Percentiles rank a stretch among this genome's conserved stretches.
These are phyloP conservation scores for Candida sphagnicola DNA, from an alignment of 805 yeast species.

Conservation along the genomic window DNA sequence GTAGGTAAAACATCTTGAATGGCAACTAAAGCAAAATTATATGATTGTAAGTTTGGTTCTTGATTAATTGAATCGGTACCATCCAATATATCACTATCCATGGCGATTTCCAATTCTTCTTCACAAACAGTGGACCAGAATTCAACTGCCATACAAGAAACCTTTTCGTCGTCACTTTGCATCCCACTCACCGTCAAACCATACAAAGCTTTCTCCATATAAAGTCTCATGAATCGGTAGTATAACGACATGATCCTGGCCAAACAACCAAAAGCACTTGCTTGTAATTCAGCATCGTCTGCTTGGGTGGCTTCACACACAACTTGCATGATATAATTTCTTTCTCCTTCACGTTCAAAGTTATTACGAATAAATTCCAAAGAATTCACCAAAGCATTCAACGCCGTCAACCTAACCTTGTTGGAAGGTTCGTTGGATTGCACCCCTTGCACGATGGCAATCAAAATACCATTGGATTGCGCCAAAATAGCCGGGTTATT, in stretches of 20 bases:
- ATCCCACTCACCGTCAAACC: slow-evolving; percentile 88
- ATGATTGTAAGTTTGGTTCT: slow-evolving; percentile 43
- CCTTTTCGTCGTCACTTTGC: slow-evolving; percentile 79
- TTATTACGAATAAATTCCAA: slow-evolving; percentile 84
- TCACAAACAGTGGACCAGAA: slow-evolving; percentile 99
- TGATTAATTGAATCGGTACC: slow-evolving; percentile 36
- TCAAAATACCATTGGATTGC: slow-evolving; percentile 87
- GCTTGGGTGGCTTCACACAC: slow-evolving; percentile 99
- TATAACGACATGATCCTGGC: slow-evolving; percentile 88
- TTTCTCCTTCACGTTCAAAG: slow-evolving; percentile 90
- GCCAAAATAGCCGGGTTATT: slow-evolving; percentile 67
- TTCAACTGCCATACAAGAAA: slow-evolving; percentile 97
- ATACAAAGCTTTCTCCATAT: slow-evolving; percentile 95
- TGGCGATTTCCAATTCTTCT: slow-evolving; percentile 81
- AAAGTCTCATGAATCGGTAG: slow-evolving; percentile 84
- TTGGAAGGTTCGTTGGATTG: slow-evolving; percentile 73
- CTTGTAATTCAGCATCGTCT: slow-evolving; percentile 73
- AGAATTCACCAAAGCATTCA: slow-evolving; percentile 87
- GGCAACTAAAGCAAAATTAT: slow-evolving; percentile 83
- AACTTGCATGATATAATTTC: slow-evolving; percentile 97
- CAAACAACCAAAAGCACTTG: slow-evolving; percentile 92
- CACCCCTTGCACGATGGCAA: slow-evolving; percentile 96
- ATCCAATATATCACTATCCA: slow-evolving; percentile 56
- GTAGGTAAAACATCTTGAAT: slow-evolving; percentile 85
- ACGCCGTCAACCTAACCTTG: slow-evolving; percentile 81